A percentile compares a stretch with the other conserved stretches of the same genome.
Evolutionary conservation across 305 asterid species (phyloP).

Genomic region (Coffea humblotiana): DNA sequence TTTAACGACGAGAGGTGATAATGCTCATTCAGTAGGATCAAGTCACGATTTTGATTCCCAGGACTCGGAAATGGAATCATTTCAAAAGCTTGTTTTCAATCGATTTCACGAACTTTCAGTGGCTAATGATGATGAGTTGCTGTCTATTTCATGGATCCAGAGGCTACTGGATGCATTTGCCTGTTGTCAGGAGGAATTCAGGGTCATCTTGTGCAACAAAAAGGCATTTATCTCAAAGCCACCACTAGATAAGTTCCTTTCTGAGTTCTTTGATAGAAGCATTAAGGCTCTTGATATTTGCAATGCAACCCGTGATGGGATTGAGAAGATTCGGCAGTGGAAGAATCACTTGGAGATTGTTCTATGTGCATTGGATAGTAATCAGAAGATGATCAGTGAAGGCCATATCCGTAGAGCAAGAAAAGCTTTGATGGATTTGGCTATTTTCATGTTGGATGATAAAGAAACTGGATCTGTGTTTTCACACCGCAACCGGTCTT

Average conservation of each 20-base stretch:
- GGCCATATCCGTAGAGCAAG: conserved; percentile 85
- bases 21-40: conserved; percentile 54
- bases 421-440: conserved; percentile 75
- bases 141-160: conserved; percentile 72
- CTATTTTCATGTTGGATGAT: conserved; percentile 70
- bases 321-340: conserved; percentile 75
- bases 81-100: conserved; percentile 48
- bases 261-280: conserved; percentile 71
- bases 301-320: conserved; percentile 88
- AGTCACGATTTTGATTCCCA: conserved; percentile 35
- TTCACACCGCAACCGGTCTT: conserved; percentile 64
- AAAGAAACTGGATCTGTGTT: conserved; percentile 58
- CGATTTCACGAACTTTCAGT: conserved; percentile 56
- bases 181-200: conserved; percentile 60
- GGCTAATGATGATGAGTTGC: conserved; percentile 54
- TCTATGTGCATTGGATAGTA: conserved; percentile 52
- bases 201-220: conserved; percentile 40
- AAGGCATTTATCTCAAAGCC: conserved; percentile 45
- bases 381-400: conserved; percentile 49
- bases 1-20: conserved; percentile 50
- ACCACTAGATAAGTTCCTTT: conserved; percentile 54
- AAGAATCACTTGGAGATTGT: conserved; percentile 79
- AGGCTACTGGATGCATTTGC: conserved; percentile 60
- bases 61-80: conserved; percentile 31
- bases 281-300: conserved; percentile 91